These are phyloP conservation scores for Pochonia chlamydosporia DNA, from an alignment of 2,329 filamentous ascomycete species.

Conservation along the genomic window DNA sequence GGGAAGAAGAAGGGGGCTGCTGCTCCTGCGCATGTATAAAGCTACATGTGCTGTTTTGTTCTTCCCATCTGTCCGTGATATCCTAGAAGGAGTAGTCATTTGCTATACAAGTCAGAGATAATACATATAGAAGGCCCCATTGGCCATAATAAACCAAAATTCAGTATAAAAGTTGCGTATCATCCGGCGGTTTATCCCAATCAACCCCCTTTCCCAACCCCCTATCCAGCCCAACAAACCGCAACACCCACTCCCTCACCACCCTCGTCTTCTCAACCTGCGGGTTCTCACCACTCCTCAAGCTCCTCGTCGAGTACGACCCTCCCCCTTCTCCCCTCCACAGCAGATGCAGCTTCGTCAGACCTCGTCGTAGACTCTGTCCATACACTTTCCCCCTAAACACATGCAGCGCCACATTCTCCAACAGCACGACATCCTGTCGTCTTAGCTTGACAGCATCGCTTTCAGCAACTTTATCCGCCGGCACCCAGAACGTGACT, in stretches of 20 bases:
- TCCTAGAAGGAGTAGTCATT: neutral
- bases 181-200: constrained; percentile 36
- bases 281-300: constrained; percentile 35
- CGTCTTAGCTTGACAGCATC: constrained; percentile 46
- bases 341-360: constrained; percentile 65
- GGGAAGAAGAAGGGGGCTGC: constrained; percentile 20
- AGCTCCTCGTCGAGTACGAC: constrained; percentile 47
- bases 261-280: constrained; percentile 58
- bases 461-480: constrained; percentile 24
- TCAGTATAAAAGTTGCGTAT: constrained; percentile 23
- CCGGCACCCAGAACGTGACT: constrained; percentile 75
- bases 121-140: neutral
- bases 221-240: constrained; percentile 52
- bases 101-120: neutral
- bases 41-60: neutral
- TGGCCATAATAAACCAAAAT: neutral
- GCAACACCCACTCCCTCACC: constrained; percentile 70
- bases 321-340: constrained; percentile 47
- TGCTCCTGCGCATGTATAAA: constrained; percentile 13
- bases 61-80: neutral
- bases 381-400: constrained; percentile 79
- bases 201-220: constrained; percentile 11
- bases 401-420: constrained; percentile 70
- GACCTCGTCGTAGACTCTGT: constrained; percentile 67
- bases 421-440: constrained; percentile 73